Conservation (phyloP, 345 rosid species). For the Corymbia maculata region DNA sequence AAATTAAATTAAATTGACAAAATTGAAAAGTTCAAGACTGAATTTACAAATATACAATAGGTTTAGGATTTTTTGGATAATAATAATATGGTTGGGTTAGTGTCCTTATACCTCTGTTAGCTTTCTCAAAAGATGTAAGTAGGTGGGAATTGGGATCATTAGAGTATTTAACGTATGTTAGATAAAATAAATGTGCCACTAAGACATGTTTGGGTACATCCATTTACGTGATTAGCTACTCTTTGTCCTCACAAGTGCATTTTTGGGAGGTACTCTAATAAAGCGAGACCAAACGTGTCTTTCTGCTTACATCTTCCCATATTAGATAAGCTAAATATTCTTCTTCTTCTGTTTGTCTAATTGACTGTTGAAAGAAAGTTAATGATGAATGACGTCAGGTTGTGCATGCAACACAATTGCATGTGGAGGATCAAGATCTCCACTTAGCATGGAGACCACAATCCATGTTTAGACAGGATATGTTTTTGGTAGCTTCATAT, state of each 20-base stretch:
- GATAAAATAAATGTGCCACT: neutral
- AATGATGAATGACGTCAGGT: neutral
- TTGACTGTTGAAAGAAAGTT: neutral
- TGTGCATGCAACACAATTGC: neutral
- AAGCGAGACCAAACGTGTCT: neutral
- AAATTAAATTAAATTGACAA: no score
- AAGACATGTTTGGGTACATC: neutral
- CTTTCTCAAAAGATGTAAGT: neutral
- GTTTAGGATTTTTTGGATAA: neutral
- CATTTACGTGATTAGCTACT: neutral
- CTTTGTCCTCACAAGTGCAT: neutral
- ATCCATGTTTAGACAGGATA: neutral
- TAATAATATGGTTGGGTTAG: neutral
- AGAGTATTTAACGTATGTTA: neutral
- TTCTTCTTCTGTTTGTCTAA: no score
- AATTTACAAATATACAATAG: no score
- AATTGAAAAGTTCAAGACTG: no score
- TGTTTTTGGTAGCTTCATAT: neutral
- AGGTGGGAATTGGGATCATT: neutral
- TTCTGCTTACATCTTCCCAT: neutral
- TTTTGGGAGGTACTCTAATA: neutral
- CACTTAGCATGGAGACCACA: neutral
- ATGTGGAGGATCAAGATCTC: neutral
- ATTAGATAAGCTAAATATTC: neutral
- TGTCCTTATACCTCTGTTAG: neutral